Evolutionary conservation across 225 moss, liverwort and hornwort genomes (phyloP).

Genomic region (Sphagnum tenellum): DNA sequence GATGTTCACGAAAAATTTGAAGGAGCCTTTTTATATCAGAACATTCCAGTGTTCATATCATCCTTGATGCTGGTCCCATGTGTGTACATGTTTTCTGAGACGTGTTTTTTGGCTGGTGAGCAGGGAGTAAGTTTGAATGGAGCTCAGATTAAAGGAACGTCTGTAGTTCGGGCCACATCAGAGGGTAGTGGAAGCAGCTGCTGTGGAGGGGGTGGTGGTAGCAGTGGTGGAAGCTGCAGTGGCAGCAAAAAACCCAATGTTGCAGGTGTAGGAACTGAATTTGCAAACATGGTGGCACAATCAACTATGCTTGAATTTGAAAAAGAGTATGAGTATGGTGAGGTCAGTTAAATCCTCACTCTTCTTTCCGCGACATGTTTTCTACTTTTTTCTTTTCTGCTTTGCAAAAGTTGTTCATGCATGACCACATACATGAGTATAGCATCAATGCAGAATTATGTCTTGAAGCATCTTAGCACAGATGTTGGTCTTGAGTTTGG

Average conservation of each 20-base stretch:
- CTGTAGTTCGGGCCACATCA: slow-evolving; percentile 44
- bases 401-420: too few relatives aligned
- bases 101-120: background rate
- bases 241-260: slow-evolving; percentile 30
- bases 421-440: too few relatives aligned
- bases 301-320: slow-evolving; percentile 64
- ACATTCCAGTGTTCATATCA: background rate
- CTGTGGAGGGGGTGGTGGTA: slow-evolving; percentile 17
- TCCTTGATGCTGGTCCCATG: background rate
- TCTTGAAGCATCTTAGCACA: too few relatives aligned
- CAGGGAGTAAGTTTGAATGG: slow-evolving; percentile 12
- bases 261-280: slow-evolving; percentile 59
- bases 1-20: background rate
- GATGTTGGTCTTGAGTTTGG: too few relatives aligned
- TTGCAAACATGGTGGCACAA: slow-evolving; percentile 59
- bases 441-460: too few relatives aligned
- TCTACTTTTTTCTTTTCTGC: too few relatives aligned
- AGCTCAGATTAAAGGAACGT: slow-evolving; percentile 8
- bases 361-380: too few relatives aligned
- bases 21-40: background rate
- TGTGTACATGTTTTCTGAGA: background rate
- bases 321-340: slow-evolving; percentile 60
- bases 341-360: slow-evolving; percentile 28
- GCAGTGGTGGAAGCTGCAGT: slow-evolving; percentile 26
- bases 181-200: slow-evolving; percentile 39